These are phyloP conservation scores for Hypoxylon rickii DNA, from an alignment of 495 filamentous ascomycete genomes.

Conservation along the genomic window DNA sequence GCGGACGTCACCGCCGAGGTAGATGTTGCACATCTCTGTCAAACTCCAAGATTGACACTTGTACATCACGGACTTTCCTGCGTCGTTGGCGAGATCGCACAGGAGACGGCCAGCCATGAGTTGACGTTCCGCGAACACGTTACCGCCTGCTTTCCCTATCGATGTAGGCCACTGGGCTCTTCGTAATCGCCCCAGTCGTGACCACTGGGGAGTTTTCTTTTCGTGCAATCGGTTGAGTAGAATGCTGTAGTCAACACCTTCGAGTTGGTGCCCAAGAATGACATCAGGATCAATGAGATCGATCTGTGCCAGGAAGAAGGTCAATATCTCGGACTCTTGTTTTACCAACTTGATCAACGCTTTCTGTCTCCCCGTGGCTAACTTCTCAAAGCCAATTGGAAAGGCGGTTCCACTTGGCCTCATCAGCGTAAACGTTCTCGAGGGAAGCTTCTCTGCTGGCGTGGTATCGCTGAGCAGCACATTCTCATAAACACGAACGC, in stretches of 20 bases:
- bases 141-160: conserved; percentile 80
- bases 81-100: conserved; percentile 94
- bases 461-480: conserved; percentile 87
- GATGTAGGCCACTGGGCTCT: conserved; percentile 85
- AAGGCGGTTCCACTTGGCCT: conserved; percentile 76
- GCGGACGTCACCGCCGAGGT: conserved; percentile 67
- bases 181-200: conserved; percentile 83
- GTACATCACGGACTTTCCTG: conserved; percentile 95
- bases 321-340: conserved; percentile 79
- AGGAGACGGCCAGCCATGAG: conserved; percentile 86
- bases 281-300: conserved; percentile 91
- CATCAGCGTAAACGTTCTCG: conserved; percentile 88
- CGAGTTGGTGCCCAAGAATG: conserved; percentile 90
- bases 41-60: conserved; percentile 98
- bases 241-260: conserved; percentile 94
- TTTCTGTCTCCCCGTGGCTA: conserved; percentile 63
- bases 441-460: conserved; percentile 82
- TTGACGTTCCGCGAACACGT: conserved; percentile 90
- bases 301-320: conserved; percentile 85
- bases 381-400: conserved; percentile 81
- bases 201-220: conserved; percentile 90
- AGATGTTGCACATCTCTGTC: conserved; percentile 93
- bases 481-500: conserved; percentile 89
- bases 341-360: conserved; percentile 78
- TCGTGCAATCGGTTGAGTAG: conserved; percentile 85